Evolutionary conservation across 2,329 filamentous ascomycete species (phyloP).

Genomic region (Penicillium sp.): DNA sequence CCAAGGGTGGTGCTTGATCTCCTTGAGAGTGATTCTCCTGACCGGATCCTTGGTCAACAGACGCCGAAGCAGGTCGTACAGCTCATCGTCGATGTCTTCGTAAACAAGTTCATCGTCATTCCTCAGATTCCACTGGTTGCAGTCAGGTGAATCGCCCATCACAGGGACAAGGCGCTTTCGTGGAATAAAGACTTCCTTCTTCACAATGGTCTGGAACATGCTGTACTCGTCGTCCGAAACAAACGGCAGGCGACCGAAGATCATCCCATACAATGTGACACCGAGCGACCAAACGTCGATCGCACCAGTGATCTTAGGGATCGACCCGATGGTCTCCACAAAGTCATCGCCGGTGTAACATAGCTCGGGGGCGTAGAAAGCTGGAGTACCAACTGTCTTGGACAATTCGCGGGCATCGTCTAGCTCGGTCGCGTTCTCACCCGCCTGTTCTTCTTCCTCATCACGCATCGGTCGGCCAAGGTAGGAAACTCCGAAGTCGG

Average conservation of each 20-base stretch:
- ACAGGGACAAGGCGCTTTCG: conserved; percentile 73
- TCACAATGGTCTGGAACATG: conserved; percentile 87
- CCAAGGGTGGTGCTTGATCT: conserved; percentile 94
- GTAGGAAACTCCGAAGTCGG: conserved; percentile 97
- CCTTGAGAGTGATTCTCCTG: conserved; percentile 79
- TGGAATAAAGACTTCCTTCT: conserved; percentile 87
- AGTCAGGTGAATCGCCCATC: conserved; percentile 45
- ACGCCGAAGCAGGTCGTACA: conserved; percentile 72
- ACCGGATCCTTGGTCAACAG: conserved; percentile 87
- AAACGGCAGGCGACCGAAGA: conserved; percentile 91
- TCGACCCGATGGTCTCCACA: conserved; percentile 50
- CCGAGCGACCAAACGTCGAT: conserved; percentile 98
- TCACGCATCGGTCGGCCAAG: conserved; percentile 84
- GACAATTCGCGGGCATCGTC: conserved; percentile 95
- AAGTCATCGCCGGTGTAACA: conserved; percentile 78
- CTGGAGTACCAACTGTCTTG: conserved; percentile 95
- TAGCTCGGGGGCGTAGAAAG: conserved; percentile 94
- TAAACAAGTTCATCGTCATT: conserved; percentile 75
- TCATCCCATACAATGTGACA: conserved; percentile 90
- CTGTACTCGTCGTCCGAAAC: conserved; percentile 86
- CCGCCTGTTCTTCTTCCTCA: conserved; percentile 71
- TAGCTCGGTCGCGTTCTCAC: conserved; percentile 76
- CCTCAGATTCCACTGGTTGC: conserved; percentile 51
- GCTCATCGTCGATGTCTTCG: conserved; percentile 75
- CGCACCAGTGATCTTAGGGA: conserved; percentile 77